Evolutionary conservation across 208 protist genomes (phyloP).

Genomic region (Crithidia fasciculata): DNA sequence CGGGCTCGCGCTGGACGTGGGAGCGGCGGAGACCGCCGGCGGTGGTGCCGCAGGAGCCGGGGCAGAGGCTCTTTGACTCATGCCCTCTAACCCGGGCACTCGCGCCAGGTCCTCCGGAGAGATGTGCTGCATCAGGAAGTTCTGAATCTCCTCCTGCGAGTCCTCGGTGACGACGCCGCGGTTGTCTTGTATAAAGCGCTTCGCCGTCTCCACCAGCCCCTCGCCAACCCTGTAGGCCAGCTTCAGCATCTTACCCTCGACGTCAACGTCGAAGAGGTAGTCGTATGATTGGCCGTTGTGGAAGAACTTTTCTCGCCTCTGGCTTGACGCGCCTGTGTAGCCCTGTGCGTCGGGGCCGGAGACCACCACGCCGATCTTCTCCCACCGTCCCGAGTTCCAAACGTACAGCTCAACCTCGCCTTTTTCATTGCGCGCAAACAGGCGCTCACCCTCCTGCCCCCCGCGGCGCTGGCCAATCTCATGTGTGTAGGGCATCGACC

Average conservation of each 20-base stretch:
- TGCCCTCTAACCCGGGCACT: slow-evolving; percentile 34
- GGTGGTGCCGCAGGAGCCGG: not conserved
- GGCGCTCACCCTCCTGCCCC: slow-evolving; percentile 59
- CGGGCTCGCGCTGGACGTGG: not conserved
- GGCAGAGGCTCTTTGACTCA: not conserved
- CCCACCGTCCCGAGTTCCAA: slow-evolving; percentile 77
- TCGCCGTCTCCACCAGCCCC: slow-evolving; percentile 85
- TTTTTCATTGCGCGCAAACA: slow-evolving; percentile 69
- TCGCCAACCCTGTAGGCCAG: slow-evolving; percentile 93
- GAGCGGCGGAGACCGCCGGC: not conserved
- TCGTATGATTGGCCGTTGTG: slow-evolving; percentile 93
- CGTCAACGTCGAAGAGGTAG: slow-evolving; percentile 96
- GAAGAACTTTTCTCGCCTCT: slow-evolving; percentile 63
- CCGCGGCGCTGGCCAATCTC: slow-evolving; percentile 45
- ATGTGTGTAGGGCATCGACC: slow-evolving; percentile 44
- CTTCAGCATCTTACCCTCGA: slow-evolving; percentile 79
- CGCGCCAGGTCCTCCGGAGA: slow-evolving; percentile 47
- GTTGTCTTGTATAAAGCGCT: slow-evolving; percentile 89
- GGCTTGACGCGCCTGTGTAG: slow-evolving; percentile 36
- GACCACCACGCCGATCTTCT: slow-evolving; percentile 93
- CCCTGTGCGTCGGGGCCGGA: slow-evolving; percentile 54
- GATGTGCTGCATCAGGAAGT: slow-evolving; percentile 89
- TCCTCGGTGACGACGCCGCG: slow-evolving; percentile 78
- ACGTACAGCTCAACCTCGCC: slow-evolving; percentile 78
- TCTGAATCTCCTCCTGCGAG: slow-evolving; percentile 91